Conservation (phyloP, 1,139 yeast species). For the Blastobotrys elegans region DNA sequence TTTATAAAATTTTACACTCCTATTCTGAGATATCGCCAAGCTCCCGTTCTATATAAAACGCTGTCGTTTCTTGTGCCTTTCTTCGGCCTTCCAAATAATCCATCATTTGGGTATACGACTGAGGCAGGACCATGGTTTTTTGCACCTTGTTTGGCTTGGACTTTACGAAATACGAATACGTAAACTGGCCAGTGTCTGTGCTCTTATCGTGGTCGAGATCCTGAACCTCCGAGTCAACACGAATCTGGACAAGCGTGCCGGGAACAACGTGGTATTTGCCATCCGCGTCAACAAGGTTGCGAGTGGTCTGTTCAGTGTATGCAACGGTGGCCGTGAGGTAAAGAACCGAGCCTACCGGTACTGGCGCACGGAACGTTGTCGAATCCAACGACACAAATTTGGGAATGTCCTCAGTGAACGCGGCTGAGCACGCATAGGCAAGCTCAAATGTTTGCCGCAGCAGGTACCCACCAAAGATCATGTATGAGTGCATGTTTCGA, state of each 20-base stretch:
- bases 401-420: constrained; percentile 77
- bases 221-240: constrained; percentile 76
- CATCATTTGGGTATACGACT: constrained; percentile 89
- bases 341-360: constrained; percentile 87
- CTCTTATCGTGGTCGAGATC: constrained; percentile 55
- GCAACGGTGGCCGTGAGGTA: constrained; percentile 77
- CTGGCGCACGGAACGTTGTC: constrained; percentile 87
- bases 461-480: constrained; percentile 91
- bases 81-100: constrained; percentile 85
- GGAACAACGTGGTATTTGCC: constrained; percentile 52
- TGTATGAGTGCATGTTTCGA: constrained; percentile 86
- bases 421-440: constrained; percentile 89
- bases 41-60: constrained; percentile 36
- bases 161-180: constrained; percentile 74
- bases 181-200: constrained; percentile 79
- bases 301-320: constrained; percentile 48
- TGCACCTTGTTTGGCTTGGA: constrained; percentile 20
- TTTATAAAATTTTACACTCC: not conserved
- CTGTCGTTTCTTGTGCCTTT: constrained; percentile 78
- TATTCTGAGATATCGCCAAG: constrained; percentile 14
- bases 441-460: constrained; percentile 88
- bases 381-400: constrained; percentile 86
- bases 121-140: constrained; percentile 62
- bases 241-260: constrained; percentile 86
- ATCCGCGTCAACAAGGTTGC: constrained; percentile 17